Evolutionary conservation across 116 monocot species (phyloP), one percentile per base, ranked within the genome.

Genomic region (Phalaenopsis hybrid): DNA sequence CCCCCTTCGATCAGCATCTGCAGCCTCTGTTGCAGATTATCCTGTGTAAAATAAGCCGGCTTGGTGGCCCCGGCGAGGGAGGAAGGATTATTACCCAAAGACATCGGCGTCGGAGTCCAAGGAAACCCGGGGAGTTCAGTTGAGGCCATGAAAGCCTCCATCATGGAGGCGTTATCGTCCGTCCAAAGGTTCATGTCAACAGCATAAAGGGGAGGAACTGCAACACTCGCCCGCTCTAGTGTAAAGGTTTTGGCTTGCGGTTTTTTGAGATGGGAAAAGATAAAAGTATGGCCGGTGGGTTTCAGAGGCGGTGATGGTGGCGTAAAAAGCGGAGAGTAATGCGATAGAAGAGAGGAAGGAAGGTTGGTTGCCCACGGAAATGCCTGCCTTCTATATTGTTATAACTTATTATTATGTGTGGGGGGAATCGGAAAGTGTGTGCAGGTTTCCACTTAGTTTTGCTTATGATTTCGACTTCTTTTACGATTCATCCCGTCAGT

Each of bases 61-160:
- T 45, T 8, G 25, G 21, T 6, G 8, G 10, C 45, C 7, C 6
- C 15, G 55, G 55, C 2, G 50, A 10, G 50, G 12, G 50, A 12
- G 12, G 50, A 10, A 15, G 55, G 15, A 55, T 55, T 55, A 2
- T 55, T 55, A 3, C 3, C 6, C 12, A 67, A 23, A 7, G 67
- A 25, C 37, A 10, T 37, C 72, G 83, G 76, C 5, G 81, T 33
- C 12, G 81, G 76, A 74, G 69, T 52, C 83, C 82, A 86, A 12
- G 82, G 34, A 77, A 82, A 77, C 59, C 63, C 41, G 16, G 23
- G 80, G 49, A 86, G 69, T 59, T 88, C 89, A 63, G 83, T 31
- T 81, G 89, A 52, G 28, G 88, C 84, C 79, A 92, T 84, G 86
- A 92, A 92, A 31, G 92, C 92, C 59, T 92, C 92, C 92, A 92